Percentiles rank a stretch among this genome's conserved stretches.
These are phyloP conservation scores for Prunus fruticosa DNA, from an alignment of 306 rosid species.

Conservation along the genomic window DNA sequence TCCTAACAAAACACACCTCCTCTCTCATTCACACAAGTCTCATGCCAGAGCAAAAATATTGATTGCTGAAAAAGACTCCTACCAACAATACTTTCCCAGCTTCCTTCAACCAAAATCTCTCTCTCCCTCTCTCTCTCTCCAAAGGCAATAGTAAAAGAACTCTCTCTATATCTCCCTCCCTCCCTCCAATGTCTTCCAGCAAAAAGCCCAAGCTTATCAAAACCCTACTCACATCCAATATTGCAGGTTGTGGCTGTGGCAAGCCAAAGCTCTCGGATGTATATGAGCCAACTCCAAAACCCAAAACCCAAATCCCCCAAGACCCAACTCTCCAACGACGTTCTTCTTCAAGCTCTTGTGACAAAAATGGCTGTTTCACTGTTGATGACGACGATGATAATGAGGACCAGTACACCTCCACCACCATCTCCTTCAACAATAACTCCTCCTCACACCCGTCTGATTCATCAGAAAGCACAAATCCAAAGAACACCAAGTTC, in stretches of 20 bases:
- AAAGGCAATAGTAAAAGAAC: too few species aligned
- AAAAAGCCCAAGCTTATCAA: conserved; percentile 30
- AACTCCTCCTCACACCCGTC: neutral
- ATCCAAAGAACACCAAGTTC: neutral
- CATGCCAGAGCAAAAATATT: neutral
- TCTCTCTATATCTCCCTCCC: neutral
- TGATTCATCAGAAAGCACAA: conserved; percentile 22
- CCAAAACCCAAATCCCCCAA: conserved; percentile 13
- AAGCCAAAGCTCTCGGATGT: conserved; percentile 34
- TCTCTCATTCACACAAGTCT: neutral
- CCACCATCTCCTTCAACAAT: conserved; percentile 27
- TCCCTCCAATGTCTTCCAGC: conserved; percentile 40
- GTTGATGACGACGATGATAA: conserved; percentile 17
- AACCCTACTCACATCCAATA: conserved; percentile 37
- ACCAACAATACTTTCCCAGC: neutral
- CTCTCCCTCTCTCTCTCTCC: neutral
- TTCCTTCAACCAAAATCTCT: neutral
- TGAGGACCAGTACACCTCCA: conserved; percentile 30
- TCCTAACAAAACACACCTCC: neutral
- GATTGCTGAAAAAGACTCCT: conserved; percentile 4
- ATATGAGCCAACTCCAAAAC: conserved; percentile 39
- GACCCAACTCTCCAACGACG: neutral
- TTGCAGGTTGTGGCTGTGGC: conserved; percentile 42
- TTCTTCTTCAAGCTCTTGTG: conserved; percentile 43
- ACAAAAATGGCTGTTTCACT: conserved; percentile 10